These are phyloP conservation scores for Colletotrichum gloeosporioides DNA, from an alignment of 2,329 filamentous ascomycete genomes.

Conservation along the genomic window DNA sequence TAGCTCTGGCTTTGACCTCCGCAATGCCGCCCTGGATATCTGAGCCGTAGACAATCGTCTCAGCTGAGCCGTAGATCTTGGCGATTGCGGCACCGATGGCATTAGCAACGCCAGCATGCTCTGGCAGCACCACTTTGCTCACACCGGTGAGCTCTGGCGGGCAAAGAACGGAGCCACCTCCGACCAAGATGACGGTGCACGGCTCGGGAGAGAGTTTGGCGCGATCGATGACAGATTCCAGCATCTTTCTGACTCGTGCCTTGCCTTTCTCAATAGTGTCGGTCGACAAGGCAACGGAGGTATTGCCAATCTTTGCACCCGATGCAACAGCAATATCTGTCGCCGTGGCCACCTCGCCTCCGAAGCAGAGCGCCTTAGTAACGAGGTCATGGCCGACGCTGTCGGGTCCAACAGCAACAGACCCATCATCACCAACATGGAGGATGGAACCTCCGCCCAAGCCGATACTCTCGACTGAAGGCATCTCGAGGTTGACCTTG, in stretches of 20 bases:
- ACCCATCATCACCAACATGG: background rate
- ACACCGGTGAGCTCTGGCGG: constrained; percentile 24
- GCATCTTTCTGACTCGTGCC: constrained; percentile 18
- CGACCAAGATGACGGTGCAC: constrained; percentile 26
- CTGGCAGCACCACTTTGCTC: constrained; percentile 21
- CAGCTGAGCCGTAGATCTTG: constrained; percentile 24
- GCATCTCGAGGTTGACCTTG: constrained; percentile 29
- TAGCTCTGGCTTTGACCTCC: constrained; percentile 19
- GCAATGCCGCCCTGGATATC: constrained; percentile 21
- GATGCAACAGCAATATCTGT: constrained; percentile 27
- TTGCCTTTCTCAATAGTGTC: constrained; percentile 6
- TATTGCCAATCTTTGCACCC: background rate
- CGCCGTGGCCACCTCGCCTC: constrained; percentile 25
- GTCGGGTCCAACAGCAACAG: constrained; percentile 27
- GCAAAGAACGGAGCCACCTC: constrained; percentile 26
- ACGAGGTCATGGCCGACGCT: constrained; percentile 29
- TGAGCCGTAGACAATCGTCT: constrained; percentile 24
- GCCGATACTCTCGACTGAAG: constrained; percentile 28
- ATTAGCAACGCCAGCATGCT: constrained; percentile 26
- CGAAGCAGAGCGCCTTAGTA: constrained; percentile 25
- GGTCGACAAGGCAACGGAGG: background rate
- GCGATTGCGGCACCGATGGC: constrained; percentile 28
- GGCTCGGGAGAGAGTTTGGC: constrained; percentile 26
- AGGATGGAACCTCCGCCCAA: constrained; percentile 26
- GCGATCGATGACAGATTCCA: constrained; percentile 26